Evolutionary conservation across 164 flowering plant genomes (phyloP).

Genomic region (Brasenia schreberi): DNA sequence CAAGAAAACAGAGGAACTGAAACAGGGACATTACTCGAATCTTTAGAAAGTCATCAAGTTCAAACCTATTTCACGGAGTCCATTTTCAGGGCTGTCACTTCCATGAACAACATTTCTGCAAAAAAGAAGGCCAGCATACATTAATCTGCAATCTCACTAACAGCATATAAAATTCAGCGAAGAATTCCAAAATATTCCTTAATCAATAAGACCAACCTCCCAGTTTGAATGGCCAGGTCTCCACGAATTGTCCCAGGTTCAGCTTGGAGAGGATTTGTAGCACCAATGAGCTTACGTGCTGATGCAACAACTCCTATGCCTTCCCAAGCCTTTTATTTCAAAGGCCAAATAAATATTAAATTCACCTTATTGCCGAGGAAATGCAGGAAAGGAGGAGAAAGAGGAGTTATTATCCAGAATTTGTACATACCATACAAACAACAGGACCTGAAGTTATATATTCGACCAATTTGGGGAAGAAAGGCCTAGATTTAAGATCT

Average conservation of each 20-base stretch:
- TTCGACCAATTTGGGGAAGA: slow-evolving; percentile 73
- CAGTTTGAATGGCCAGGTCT: slow-evolving; percentile 93
- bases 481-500: slow-evolving; percentile 70
- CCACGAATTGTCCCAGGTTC: slow-evolving; percentile 98
- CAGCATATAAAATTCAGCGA: background rate
- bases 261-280: slow-evolving; percentile 91
- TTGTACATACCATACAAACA: slow-evolving; percentile 71
- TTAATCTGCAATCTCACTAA: background rate
- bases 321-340: slow-evolving; percentile 75
- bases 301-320: slow-evolving; percentile 96
- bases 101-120: slow-evolving; percentile 96
- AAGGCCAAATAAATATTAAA: background rate
- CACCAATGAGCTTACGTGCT: slow-evolving; percentile 87
- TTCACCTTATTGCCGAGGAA: too few relatives aligned
- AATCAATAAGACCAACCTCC: slow-evolving; percentile 45
- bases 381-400: too few relatives aligned
- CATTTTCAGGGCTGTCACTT: slow-evolving; percentile 96
- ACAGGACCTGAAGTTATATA: slow-evolving; percentile 97
- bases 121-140: slow-evolving; percentile 3
- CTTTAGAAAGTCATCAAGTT: too few relatives aligned
- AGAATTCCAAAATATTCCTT: background rate
- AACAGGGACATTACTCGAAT: slow-evolving; percentile 4
- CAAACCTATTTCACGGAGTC: slow-evolving; percentile 83
- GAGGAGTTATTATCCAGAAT: background rate
- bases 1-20: background rate